These are phyloP conservation scores for Candida easanensis DNA, from an alignment of 805 yeast genomes.

Conservation along the genomic window DNA sequence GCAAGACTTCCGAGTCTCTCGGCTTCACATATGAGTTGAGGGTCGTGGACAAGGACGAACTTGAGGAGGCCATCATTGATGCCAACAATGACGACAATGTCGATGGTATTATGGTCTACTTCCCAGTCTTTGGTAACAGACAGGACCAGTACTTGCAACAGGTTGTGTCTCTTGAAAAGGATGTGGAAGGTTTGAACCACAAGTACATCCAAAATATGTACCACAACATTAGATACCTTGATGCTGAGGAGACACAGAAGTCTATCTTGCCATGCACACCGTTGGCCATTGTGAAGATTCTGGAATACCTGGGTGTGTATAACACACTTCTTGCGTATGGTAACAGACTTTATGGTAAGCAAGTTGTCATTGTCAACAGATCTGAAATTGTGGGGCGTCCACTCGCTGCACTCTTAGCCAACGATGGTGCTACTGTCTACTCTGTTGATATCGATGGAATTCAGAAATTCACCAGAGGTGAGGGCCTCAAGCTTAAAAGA, in stretches of 20 bases:
- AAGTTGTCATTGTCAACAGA: slow-evolving; percentile 85
- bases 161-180: slow-evolving; percentile 85
- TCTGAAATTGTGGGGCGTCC: slow-evolving; percentile 98
- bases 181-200: slow-evolving; percentile 94
- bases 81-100: slow-evolving; percentile 77
- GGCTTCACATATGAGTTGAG: slow-evolving; percentile 85
- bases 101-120: slow-evolving; percentile 94
- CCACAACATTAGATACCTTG: slow-evolving; percentile 86
- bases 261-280: slow-evolving; percentile 97
- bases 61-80: slow-evolving; percentile 77
- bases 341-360: slow-evolving; percentile 89
- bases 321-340: slow-evolving; percentile 82
- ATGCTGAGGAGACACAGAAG: slow-evolving; percentile 62
- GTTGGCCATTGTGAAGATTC: slow-evolving; percentile 86
- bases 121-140: slow-evolving; percentile 93
- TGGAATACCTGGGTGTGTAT: slow-evolving; percentile 87
- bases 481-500: slow-evolving; percentile 74
- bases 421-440: slow-evolving; percentile 95
- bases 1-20: slow-evolving; percentile 78
- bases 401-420: slow-evolving; percentile 90
- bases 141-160: slow-evolving; percentile 97
- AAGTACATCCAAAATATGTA: slow-evolving; percentile 90
- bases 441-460: slow-evolving; percentile 86
- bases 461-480: slow-evolving; percentile 93
- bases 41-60: slow-evolving; percentile 68